Evolutionary conservation across 495 filamentous ascomycete species (phyloP).

Genomic region (Articulospora tetracladia): DNA sequence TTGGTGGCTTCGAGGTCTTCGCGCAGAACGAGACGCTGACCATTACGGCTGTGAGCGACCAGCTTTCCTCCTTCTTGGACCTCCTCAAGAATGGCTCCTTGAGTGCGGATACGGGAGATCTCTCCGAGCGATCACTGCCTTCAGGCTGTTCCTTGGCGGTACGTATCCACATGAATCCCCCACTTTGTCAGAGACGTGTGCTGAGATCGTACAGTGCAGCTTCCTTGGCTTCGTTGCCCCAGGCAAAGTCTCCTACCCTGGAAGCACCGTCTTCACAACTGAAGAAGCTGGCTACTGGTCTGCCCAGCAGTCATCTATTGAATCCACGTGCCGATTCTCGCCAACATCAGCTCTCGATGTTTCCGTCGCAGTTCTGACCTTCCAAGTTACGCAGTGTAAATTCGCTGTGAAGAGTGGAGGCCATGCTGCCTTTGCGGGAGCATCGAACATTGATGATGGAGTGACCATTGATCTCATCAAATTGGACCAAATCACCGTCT

Average conservation of each 20-base stretch:
- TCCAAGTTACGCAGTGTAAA: constrained; percentile 29
- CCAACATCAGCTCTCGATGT: constrained; percentile 35
- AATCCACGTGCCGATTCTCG: constrained; percentile 39
- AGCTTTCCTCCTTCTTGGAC: constrained; percentile 2
- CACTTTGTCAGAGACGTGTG: background rate
- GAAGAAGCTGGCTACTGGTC: constrained; percentile 44
- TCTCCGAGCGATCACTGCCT: background rate
- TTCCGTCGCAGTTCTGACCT: constrained; percentile 30
- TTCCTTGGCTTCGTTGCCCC: constrained; percentile 23
- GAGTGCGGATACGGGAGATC: background rate
- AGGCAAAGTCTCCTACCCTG: constrained; percentile 15
- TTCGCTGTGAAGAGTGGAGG: constrained; percentile 53
- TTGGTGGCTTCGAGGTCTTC: background rate
- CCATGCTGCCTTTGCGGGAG: constrained; percentile 45
- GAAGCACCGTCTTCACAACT: constrained; percentile 11
- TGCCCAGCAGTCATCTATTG: constrained; percentile 32
- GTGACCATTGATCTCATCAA: constrained; percentile 52
- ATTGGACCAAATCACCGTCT: constrained; percentile 38
- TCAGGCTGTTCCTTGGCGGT: constrained; percentile 10
- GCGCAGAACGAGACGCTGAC: constrained; percentile 7
- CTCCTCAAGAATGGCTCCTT: constrained; percentile 9
- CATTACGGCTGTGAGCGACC: constrained; percentile 1
- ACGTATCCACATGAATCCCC: no score
- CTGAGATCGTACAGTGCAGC: constrained; percentile 22
- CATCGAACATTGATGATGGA: constrained; percentile 45